Percentiles rank a stretch among this genome's conserved stretches.
These are phyloP conservation scores for Posidonia australis DNA, from an alignment of 106 monocot species.

Conservation along the genomic window DNA sequence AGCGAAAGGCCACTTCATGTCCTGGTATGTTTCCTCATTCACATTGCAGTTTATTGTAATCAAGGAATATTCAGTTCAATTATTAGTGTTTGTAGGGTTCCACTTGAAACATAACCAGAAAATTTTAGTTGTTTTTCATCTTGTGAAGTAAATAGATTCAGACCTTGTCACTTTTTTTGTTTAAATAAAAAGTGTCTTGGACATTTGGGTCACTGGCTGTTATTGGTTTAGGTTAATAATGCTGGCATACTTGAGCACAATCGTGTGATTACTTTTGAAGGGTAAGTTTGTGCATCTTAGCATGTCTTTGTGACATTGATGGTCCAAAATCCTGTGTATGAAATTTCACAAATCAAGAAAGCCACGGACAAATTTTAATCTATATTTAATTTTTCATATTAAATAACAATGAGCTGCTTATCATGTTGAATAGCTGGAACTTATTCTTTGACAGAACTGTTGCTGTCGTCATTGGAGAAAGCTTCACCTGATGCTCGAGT, in stretches of 20 bases:
- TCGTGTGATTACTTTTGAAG: constrained; percentile 60
- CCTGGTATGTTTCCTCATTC: constrained; percentile 29
- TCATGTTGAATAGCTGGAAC: constrained; percentile 44
- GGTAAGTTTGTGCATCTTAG: constrained; percentile 22
- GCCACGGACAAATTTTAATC: no score
- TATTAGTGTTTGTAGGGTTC: no score
- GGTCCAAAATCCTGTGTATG: not conserved
- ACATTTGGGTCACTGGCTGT: not conserved
- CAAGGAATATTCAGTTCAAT: no score
- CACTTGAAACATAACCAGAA: no score
- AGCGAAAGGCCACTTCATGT: constrained; percentile 15
- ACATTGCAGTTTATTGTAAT: no score
- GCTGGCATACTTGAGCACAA: constrained; percentile 70
- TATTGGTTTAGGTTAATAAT: constrained; percentile 63
- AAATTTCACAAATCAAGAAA: constrained; percentile 1
- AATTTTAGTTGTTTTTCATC: no score
- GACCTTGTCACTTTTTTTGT: not conserved
- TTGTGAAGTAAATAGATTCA: not conserved
- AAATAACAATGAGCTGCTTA: no score
- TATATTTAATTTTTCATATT: no score
- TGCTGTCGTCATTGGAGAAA: constrained; percentile 74
- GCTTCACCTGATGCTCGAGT: constrained; percentile 79
- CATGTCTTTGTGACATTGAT: not conserved
- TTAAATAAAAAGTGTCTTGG: not conserved
- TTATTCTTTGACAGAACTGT: constrained; percentile 64